Evolutionary conservation across 1,284 basidiomycete genomes (phyloP), one percentile per base, ranked within the genome.

Genomic region (Coniophora puteana): DNA sequence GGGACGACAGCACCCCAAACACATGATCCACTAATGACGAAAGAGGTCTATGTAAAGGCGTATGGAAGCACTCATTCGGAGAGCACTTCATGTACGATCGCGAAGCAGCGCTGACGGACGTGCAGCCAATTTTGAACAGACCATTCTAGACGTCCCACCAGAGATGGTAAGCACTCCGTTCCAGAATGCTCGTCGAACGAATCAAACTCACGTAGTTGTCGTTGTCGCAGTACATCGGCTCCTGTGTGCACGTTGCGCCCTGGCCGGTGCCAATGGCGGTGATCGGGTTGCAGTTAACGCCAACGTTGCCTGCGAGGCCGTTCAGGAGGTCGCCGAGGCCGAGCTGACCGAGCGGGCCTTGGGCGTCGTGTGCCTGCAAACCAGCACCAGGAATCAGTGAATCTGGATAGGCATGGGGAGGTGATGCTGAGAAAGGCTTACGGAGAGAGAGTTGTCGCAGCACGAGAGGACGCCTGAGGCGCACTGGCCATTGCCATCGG

Each of bases 261-360:
- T 58, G 21, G 24, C 58, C 57, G 8, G 40, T 40, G 4, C 60
- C 57, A n/a, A 36, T 32, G 8, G 51, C 29, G 16, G 48, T 49
- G 31, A 62, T 4, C 11, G 58, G 61, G 12, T 31, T 45, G 36
- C 58, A 60, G 34, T 45, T 25, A 36, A 62, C 35, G 8, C 53
- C 61, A 21, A 59, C 34, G 30, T 31, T 45, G 39, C 50, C 58
- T 4, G 48, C 25, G n/a, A n/a, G n/a, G n/a, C n/a, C n/a, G 27
- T 47, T 40, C 13, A 62, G 36, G 20, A 59, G 0, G 4, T 1
- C 2, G 6, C 47, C 28, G 22, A 53, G 24, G 25, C 20, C 37
- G n/a, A n/a, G 43, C 14, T 8, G 14, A 6, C 12, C 8, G 11
- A 8, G 8, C 33, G 4, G 31, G 35, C 17, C 20, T 38, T 23